A percentile compares a stretch with the other conserved stretches of the same genome.
Conservation (phyloP, 345 rosid species). For the Euphorbia pulcherrima region DNA sequence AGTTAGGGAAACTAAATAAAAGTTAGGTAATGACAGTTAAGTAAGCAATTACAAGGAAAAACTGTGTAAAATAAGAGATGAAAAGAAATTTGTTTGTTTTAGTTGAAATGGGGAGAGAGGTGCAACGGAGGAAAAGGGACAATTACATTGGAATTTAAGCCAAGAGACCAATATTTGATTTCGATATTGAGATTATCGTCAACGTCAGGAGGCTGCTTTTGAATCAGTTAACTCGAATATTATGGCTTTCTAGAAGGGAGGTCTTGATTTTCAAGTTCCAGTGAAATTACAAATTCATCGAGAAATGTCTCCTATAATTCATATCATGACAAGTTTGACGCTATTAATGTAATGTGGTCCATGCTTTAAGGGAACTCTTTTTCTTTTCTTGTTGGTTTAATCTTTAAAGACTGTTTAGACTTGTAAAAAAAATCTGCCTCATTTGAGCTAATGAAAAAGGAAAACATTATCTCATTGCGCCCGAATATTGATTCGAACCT, state of each 20-base stretch:
- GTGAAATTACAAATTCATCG: background rate
- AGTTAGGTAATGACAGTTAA: background rate
- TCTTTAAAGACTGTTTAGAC: too few relatives aligned
- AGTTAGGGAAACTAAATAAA: background rate
- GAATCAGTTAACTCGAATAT: background rate
- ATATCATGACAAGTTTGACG: too few relatives aligned
- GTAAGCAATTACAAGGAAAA: background rate
- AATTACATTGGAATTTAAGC: background rate
- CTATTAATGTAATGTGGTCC: too few relatives aligned
- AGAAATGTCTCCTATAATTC: background rate
- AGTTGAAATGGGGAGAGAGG: conserved; percentile 13
- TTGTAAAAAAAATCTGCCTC: too few relatives aligned
- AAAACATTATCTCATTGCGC: too few relatives aligned
- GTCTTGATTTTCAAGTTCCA: background rate
- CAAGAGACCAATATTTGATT: background rate
- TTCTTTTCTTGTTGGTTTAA: too few relatives aligned
- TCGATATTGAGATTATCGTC: background rate
- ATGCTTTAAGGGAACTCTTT: too few relatives aligned
- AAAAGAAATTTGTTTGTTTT: too few relatives aligned
- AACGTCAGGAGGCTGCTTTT: background rate
- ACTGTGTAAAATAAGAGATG: too few relatives aligned
- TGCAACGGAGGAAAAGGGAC: conserved; percentile 16
- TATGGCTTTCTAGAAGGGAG: conserved; percentile 1
- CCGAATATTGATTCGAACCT: too few relatives aligned
- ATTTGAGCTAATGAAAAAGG: too few relatives aligned